Evolutionary conservation across 495 filamentous ascomycete genomes (phyloP).

Genomic region (Cenococcum geophilum): DNA sequence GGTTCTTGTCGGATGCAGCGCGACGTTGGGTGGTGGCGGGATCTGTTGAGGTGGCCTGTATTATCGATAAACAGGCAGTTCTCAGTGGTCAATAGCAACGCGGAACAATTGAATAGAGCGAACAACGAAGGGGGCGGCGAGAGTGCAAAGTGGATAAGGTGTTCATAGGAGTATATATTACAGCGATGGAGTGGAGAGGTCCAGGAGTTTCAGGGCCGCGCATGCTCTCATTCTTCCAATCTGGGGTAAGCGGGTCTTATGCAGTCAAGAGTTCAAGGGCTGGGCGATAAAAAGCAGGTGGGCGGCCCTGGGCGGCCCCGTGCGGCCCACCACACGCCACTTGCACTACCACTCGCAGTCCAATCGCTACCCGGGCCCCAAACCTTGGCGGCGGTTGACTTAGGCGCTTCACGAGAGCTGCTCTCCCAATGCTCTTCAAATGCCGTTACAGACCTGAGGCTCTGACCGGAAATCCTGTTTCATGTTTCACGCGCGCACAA

Average conservation of each 20-base stretch:
- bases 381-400: not conserved
- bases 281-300: too few species aligned
- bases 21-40: not conserved
- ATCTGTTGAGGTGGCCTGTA: constrained; percentile 2
- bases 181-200: not conserved
- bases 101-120: not conserved
- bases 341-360: not conserved
- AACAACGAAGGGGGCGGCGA: not conserved
- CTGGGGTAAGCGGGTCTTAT: not conserved
- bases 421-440: not conserved
- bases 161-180: not conserved
- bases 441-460: not conserved
- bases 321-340: not conserved
- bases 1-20: not conserved
- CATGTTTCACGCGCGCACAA: not conserved
- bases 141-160: not conserved
- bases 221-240: constrained; percentile 1
- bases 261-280: not conserved
- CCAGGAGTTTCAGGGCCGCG: not conserved
- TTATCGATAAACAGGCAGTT: not conserved
- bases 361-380: not conserved
- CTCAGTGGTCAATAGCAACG: not conserved
- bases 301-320: too few species aligned
- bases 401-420: not conserved
- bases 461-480: not conserved